phyloP scores from a whole-genome alignment of 768 basidiomycete genomes.

The Leccinum disarticulatum region DNA sequence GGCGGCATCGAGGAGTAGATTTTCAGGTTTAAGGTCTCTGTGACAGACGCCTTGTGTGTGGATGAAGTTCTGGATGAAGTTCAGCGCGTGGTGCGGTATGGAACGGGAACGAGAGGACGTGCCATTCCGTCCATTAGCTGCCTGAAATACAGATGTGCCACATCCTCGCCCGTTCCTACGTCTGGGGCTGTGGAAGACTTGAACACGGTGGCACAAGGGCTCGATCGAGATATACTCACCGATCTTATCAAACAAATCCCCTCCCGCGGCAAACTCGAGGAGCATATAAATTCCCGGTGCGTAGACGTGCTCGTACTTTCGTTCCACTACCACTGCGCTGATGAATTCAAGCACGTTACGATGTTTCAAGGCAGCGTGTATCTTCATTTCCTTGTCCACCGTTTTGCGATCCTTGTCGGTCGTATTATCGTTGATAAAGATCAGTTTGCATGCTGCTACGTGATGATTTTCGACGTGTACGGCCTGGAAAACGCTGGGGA shows the following conservation, averaged over 20 bases:
- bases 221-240: constrained; percentile 49
- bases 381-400: constrained; percentile 88
- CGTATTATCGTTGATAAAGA: constrained; percentile 61
- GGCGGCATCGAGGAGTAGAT: constrained; percentile 79
- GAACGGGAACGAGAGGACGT: constrained; percentile 5
- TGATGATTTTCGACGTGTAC: constrained; percentile 63
- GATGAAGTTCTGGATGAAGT: constrained; percentile 63
- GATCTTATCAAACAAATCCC: constrained; percentile 98
- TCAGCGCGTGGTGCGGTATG: not conserved
- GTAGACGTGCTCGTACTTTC: constrained; percentile 53
- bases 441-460: constrained; percentile 87
- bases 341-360: constrained; percentile 81
- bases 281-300: constrained; percentile 89
- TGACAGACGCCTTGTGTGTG: constrained; percentile 92
- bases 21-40: constrained; percentile 96
- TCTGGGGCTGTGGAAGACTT: constrained; percentile 67
- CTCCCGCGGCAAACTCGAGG: constrained; percentile 88
- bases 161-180: constrained; percentile 79
- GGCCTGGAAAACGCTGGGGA: constrained; percentile 75
- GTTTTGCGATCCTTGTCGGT: constrained; percentile 72
- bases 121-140: constrained; percentile 87
- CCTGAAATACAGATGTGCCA: constrained; percentile 87
- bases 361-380: constrained; percentile 82
- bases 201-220: not conserved
- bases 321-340: constrained; percentile 73